Conservation (phyloP, 371 early-diverging fungal species). For the Zychaea mexicana region DNA sequence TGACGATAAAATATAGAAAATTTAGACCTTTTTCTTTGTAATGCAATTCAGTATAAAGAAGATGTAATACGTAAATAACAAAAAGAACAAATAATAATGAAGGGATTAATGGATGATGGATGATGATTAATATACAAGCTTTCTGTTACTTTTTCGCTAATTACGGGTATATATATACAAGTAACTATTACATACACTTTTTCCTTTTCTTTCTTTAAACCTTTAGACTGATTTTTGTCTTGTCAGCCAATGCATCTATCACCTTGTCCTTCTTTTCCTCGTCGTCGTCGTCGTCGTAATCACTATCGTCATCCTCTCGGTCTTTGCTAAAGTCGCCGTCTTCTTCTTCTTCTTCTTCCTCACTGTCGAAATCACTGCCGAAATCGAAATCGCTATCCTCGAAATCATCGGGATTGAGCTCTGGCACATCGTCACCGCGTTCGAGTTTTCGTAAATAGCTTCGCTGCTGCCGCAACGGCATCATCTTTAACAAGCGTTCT, state of each 20-base stretch:
- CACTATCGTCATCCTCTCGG: conserved; percentile 6
- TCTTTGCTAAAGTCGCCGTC: too few relatives aligned
- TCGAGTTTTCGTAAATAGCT: conserved; percentile 81
- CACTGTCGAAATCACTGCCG: conserved; percentile 45
- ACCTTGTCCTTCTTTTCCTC: conserved; percentile 22
- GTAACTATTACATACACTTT: neutral
- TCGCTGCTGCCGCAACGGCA: conserved; percentile 89
- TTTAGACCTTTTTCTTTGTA: neutral
- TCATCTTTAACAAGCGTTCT: conserved; percentile 65
- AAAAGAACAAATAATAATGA: conserved; percentile 5
- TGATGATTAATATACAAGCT: too few relatives aligned
- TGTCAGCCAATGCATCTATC: conserved; percentile 4
- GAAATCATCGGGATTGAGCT: conserved; percentile 34
- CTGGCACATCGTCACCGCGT: conserved; percentile 59
- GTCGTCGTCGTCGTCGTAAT: conserved; percentile 25
- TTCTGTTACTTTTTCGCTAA: too few relatives aligned
- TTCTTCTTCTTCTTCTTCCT: conserved; percentile 35
- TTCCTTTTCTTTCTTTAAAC: neutral
- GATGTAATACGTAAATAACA: too few relatives aligned
- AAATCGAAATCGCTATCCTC: conserved; percentile 50
- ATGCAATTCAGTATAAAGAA: too few relatives aligned
- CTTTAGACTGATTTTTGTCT: conserved; percentile 7
- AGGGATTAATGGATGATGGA: too few relatives aligned
- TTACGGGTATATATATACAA: neutral
- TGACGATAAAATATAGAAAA: neutral